Conservation (phyloP, 139 green algal genomes). For the Volvox africanus region DNA sequence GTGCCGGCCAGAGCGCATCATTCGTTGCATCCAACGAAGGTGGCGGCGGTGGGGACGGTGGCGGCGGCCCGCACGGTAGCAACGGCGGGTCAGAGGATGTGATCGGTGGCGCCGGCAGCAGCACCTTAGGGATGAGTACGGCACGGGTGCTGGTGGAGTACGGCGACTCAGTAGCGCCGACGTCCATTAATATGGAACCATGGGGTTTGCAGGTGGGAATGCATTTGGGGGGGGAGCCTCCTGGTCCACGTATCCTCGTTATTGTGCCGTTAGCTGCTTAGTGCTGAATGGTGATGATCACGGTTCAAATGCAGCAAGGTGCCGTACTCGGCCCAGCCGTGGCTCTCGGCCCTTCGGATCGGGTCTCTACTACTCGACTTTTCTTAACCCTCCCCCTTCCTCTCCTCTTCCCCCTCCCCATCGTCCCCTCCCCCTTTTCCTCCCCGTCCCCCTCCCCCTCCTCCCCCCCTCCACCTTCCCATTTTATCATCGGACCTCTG, state of each 20-base stretch:
- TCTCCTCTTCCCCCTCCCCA: no score
- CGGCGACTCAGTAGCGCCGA: neutral
- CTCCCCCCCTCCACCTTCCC: no score
- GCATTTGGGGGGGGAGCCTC: neutral
- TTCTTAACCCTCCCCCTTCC: no score
- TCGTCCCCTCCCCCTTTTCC: no score
- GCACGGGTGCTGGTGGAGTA: neutral
- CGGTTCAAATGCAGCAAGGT: no score
- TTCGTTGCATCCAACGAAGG: neutral
- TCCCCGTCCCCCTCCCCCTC: no score
- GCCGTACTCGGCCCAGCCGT: no score
- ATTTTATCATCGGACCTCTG: no score
- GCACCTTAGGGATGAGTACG: neutral
- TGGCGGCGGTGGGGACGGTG: neutral
- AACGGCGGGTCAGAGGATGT: neutral
- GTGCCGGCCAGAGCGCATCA: neutral
- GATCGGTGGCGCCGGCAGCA: neutral
- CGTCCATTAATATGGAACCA: neutral
- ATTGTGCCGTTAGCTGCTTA: neutral
- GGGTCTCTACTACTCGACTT: no score
- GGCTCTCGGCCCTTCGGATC: no score
- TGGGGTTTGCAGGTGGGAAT: conserved; percentile 18
- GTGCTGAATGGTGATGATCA: no score
- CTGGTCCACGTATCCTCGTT: neutral
- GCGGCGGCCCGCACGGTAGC: neutral